Conservation (phyloP, 257 asterid genomes). For the Coffea canephora region DNA sequence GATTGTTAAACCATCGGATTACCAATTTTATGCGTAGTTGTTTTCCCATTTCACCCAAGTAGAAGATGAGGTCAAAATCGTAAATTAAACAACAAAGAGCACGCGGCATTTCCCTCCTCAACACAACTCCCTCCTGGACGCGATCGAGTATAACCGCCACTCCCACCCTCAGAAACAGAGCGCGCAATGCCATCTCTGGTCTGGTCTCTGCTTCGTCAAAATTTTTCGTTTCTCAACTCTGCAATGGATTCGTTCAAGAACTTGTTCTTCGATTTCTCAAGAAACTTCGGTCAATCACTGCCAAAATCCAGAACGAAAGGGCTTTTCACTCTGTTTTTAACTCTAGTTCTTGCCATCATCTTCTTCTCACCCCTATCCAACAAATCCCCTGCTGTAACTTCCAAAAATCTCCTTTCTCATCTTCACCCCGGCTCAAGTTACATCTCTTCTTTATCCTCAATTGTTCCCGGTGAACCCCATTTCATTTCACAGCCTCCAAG, state of each 20-base stretch:
- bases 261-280: slow-evolving; percentile 24
- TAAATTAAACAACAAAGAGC: not conserved
- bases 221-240: not conserved
- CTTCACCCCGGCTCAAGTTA: slow-evolving; percentile 21
- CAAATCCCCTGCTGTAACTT: slow-evolving; percentile 29
- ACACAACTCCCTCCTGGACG: not conserved
- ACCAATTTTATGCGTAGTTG: not conserved
- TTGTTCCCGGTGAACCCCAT: slow-evolving; percentile 13
- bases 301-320: slow-evolving; percentile 31
- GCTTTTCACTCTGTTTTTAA: slow-evolving; percentile 28
- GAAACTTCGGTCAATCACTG: slow-evolving; percentile 21
- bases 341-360: slow-evolving; percentile 34
- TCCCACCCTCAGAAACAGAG: not conserved
- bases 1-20: not conserved
- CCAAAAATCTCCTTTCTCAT: slow-evolving; percentile 19
- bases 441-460: slow-evolving; percentile 20
- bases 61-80: not conserved
- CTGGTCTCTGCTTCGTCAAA: not conserved
- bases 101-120: not conserved
- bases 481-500: slow-evolving; percentile 13
- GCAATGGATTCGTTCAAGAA: slow-evolving; percentile 42
- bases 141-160: slow-evolving; percentile 28
- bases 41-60: not conserved
- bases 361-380: slow-evolving; percentile 23
- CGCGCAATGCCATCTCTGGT: too few relatives aligned